Evolutionary conservation across 805 yeast species (phyloP), one percentile per base, ranked within the genome.

Genomic region (Kockiozyma suomiensis): DNA sequence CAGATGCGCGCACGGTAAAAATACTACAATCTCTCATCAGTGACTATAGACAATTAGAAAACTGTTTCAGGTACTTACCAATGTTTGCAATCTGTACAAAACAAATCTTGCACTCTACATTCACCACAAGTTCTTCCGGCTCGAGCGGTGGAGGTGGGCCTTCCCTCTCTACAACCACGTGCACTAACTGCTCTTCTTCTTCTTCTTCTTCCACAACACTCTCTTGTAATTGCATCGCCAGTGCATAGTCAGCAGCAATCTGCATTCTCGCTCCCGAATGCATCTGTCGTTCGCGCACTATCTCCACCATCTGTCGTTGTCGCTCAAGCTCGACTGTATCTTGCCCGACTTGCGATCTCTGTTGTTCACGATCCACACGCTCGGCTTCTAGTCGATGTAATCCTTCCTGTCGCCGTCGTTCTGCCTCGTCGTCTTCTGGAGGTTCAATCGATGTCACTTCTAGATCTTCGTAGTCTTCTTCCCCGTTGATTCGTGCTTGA

Each of bases 1-100:
- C 32, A 61, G 45, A 54, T 61, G 65, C 3, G 56, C 56, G 42
- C 65, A 61, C 13, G 65, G 65, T 40, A 58, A 38, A 41, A 61
- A 49, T 17, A n/a, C 33, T 37, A 10, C 5, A 21, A 8, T 13
- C 5, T 23, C 28, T 38, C 30, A 6, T 13, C 41, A 8, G 10
- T n/a, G n/a, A n/a, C n/a, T n/a, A n/a, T n/a, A n/a, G n/a, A n/a
- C n/a, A n/a, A n/a, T n/a, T n/a, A n/a, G n/a, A n/a, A n/a, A n/a
- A n/a, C n/a, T n/a, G n/a, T n/a, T n/a, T n/a, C n/a, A n/a, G n/a
- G 17, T 5, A 21, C 64, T 10, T 40, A 60, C 64, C 58, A 12
- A 41, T 47, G 42, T 58, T 54, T 3, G 59, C 58, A n/a, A 58
- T 50, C 43, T 61, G 65, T 19, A 45, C 26, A 37, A 57, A 61